Conservation (phyloP, 257 asterid species). For the Solanum etuberosum region DNA sequence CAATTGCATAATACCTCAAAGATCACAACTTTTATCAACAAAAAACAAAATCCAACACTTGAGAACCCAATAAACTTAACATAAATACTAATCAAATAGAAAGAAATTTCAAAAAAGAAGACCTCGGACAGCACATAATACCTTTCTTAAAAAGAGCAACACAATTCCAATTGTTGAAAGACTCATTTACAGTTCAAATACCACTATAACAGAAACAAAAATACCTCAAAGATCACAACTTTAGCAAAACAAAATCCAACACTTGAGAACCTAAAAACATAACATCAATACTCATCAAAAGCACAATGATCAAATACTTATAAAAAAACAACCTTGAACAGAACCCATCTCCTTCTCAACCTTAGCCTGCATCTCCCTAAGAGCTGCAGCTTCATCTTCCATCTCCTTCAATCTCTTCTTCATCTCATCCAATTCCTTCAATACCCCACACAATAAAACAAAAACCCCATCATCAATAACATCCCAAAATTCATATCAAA, state of each 20-base stretch:
- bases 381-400: constrained; percentile 79
- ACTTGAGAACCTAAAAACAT: not conserved
- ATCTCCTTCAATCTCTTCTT: constrained; percentile 78
- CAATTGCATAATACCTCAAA: not conserved
- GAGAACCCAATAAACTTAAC: not conserved
- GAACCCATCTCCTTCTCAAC: constrained; percentile 68
- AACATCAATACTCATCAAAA: not conserved
- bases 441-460: not conserved
- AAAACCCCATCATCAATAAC: not conserved
- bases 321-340: constrained; percentile 35
- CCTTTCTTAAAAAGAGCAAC: not conserved
- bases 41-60: not conserved
- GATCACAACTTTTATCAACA: not conserved
- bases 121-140: not conserved
- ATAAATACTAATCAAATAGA: not conserved
- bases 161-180: not conserved
- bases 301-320: not conserved
- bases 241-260: not conserved
- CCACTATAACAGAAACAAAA: not conserved
- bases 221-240: not conserved
- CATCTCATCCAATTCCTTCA: constrained; percentile 64
- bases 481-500: not conserved
- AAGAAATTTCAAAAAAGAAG: not conserved
- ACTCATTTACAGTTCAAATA: not conserved
- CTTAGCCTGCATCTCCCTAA: constrained; percentile 78